Conservation (phyloP, 768 basidiomycete genomes). For the Boletellus ananiceps region DNA sequence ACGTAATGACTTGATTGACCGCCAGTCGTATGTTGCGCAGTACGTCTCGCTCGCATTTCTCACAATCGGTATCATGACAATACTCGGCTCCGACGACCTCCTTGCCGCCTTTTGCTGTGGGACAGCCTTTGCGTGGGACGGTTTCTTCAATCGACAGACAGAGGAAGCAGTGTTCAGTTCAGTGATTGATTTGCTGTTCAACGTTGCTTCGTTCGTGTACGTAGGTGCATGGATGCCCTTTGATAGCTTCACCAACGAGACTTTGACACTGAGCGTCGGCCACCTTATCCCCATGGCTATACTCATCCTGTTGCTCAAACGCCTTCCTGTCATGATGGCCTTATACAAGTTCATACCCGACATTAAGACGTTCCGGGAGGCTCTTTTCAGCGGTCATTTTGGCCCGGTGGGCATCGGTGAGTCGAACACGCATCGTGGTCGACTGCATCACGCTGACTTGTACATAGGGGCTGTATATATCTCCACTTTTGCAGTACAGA, state of each 20-base stretch:
- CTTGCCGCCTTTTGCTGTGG: conserved; percentile 94
- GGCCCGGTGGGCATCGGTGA: conserved; percentile 79
- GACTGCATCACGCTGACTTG: conserved; percentile 1
- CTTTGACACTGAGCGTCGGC: conserved; percentile 74
- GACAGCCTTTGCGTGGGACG: conserved; percentile 95
- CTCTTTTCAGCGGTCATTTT: conserved; percentile 93
- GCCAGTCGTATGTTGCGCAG: conserved; percentile 93
- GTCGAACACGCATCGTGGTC: conserved; percentile 8
- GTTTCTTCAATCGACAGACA: conserved; percentile 88
- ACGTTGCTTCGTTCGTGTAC: conserved; percentile 91
- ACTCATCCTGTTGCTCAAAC: conserved; percentile 73
- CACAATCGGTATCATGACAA: conserved; percentile 76
- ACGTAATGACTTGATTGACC: conserved; percentile 79
- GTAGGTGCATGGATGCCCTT: conserved; percentile 99
- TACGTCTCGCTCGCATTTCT: conserved; percentile 81
- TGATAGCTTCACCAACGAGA: conserved; percentile 60
- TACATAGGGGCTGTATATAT: conserved; percentile 83
- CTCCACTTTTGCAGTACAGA: conserved; percentile 68
- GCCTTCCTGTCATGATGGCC: conserved; percentile 79
- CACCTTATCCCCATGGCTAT: conserved; percentile 80
- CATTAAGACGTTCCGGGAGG: conserved; percentile 90
- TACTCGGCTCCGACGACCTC: conserved; percentile 91
- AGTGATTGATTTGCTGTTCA: conserved; percentile 95
- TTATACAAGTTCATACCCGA: conserved; percentile 94
- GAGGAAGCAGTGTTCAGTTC: conserved; percentile 94